Evolutionary conservation across 768 basidiomycete species (phyloP), one percentile per base, ranked within the genome.

Genomic region (Tricholomella constricta): DNA sequence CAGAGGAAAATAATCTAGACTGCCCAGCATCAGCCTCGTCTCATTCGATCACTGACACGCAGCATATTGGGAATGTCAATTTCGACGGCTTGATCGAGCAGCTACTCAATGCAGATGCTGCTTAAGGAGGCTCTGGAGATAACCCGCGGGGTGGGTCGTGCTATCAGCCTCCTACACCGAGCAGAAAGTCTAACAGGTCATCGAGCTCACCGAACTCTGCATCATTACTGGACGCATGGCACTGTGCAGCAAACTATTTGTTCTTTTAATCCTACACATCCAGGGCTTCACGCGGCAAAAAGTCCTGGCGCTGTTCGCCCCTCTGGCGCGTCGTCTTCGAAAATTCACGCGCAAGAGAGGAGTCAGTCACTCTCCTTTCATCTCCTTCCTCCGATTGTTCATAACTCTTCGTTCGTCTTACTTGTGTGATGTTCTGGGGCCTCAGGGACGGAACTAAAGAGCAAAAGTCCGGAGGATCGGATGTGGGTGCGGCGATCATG

Each of bases 401-500:
- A 12, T 62, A 65, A 38, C 55, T 61, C 15, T 42, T 71, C 9
- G 59, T 75, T 17, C 66, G 7, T 38, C 56, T 2, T 70, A 71
- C 25, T 58, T 75, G 25, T 54, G 57, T 3, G 52, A 69, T 34
- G 49, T 70, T 14, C 59, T 73, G 11, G 66, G 68, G 7, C 48
- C 55, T 3, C 65, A 64, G 43, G 50, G 53, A 4, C 55, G 58
- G 6, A 51, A 38, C 35, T 19, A 52, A 22, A 45, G 29, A n/a
- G n/a, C 50, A 1, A 52, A 50, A 11, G 54, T 70, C 26, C 64
- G 69, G 26, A 69, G 66, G 34, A 53, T 74, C 34, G 67, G 67
- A 8, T 72, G 72, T 49, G 65, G 69, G 19, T 73, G 70, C 45
- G n/a, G 15, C 10, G 64, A 71, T 26, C 72, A 72, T 55, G 50